phyloP scores from a whole-genome alignment of 345 rosid genomes.

The Euphorbia lathyris region DNA sequence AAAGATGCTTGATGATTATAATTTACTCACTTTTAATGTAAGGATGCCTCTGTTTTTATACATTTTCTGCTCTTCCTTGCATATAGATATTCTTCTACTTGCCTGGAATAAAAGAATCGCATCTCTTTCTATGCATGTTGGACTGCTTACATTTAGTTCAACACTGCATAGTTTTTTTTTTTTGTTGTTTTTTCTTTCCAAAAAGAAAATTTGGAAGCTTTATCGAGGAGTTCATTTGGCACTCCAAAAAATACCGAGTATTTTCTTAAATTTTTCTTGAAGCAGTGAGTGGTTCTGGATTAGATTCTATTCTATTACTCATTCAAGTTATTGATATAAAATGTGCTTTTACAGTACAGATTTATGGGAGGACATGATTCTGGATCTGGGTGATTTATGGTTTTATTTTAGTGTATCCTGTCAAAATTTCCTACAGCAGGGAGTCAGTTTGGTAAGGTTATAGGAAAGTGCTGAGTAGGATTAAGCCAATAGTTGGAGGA shows the following conservation, averaged over 20 bases:
- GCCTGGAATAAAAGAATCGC: not conserved
- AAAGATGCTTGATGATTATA: constrained; percentile 30
- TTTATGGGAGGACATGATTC: not conserved
- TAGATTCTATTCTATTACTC: not conserved
- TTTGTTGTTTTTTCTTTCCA: not conserved
- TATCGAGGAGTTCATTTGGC: not conserved
- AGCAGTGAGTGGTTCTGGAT: not conserved
- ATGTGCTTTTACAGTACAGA: not conserved
- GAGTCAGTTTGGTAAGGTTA: not conserved
- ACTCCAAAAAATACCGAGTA: not conserved
- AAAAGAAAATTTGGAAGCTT: not conserved
- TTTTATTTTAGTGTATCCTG: not conserved
- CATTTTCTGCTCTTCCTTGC: not conserved
- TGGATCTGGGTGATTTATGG: not conserved
- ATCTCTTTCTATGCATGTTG: not conserved
- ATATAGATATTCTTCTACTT: not conserved
- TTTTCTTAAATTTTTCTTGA: not conserved
- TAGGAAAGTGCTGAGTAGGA: not conserved
- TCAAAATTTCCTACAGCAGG: not conserved
- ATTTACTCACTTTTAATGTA: constrained; percentile 45
- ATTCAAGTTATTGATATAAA: not conserved
- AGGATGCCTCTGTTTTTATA: constrained; percentile 27
- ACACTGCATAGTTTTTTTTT: not conserved
- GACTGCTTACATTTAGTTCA: not conserved
- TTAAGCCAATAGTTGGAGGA: constrained; percentile 7